phyloP scores from a whole-genome alignment of 352 stramenopile species.

The Globisporangium cederbergense region DNA sequence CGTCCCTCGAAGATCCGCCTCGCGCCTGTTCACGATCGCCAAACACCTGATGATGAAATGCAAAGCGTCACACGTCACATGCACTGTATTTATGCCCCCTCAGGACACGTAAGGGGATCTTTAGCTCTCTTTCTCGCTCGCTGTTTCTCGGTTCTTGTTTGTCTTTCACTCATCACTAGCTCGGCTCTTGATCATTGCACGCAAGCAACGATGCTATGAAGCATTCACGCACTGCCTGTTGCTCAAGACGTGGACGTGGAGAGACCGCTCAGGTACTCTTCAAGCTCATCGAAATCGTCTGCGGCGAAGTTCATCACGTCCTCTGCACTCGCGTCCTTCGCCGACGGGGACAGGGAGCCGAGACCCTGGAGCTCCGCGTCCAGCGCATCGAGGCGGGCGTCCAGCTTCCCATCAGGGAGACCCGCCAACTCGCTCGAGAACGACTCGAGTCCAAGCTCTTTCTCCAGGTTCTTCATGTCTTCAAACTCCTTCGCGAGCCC shows the following conservation, averaged over 20 bases:
- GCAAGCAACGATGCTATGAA: background rate
- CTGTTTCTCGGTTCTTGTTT: background rate
- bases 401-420: constrained; percentile 49
- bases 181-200: background rate
- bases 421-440: constrained; percentile 47
- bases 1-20: background rate
- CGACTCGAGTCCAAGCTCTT: constrained; percentile 70
- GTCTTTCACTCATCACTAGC: background rate
- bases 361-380: constrained; percentile 75
- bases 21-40: constrained; percentile 3
- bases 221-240: background rate
- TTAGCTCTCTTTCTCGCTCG: constrained; percentile 4
- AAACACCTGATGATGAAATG: background rate
- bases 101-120: background rate
- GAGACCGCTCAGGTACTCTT: constrained; percentile 84
- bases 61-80: constrained; percentile 11
- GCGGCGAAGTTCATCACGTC: constrained; percentile 85
- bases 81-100: constrained; percentile 14
- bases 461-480: constrained; percentile 80
- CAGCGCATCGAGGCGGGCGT: constrained; percentile 63
- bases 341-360: constrained; percentile 34
- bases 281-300: constrained; percentile 87
- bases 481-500: constrained; percentile 70
- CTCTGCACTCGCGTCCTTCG: constrained; percentile 39
- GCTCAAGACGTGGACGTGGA: constrained; percentile 36